Evolutionary conservation across 1,284 basidiomycete species (phyloP), one percentile per base, ranked within the genome.

Genomic region (Pascua sp.): DNA sequence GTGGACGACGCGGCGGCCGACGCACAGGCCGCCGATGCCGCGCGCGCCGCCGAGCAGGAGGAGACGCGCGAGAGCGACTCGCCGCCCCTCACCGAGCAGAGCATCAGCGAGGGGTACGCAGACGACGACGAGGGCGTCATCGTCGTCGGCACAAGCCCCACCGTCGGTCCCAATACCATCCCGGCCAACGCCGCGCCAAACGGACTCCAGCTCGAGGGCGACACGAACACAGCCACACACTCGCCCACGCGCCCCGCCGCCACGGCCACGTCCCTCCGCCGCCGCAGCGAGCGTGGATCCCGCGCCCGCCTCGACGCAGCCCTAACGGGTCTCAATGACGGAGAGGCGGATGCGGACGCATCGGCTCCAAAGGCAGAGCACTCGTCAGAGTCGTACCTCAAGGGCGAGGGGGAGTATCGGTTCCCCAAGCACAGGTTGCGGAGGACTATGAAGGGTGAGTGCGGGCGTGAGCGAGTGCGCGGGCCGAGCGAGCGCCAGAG

Each of bases 341-440:
- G 77, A 16, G 77, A 78, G 63, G 77, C 75, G 4, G 77, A 78
- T 62, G 63, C 74, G 52, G 75, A 78, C 52, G 63, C 64, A 40
- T 67, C 61, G 48, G 76, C 75, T 0, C 64, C 67, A 4, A 70
- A 65, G 53, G 69, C 70, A 11, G 68, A 68, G 38, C 71, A 65
- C 11, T 67, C 69, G 5, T 70, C 70, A 11, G 66, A 70, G 55
- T 69, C 63, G 24, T 78, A 75, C 61, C 59, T 78, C 46, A 54
- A 55, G 11, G 72, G 72, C 5, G 67, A 62, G 47, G 60, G 54
- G 4, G 59, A 61, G n/a, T 80, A 80, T 54, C 51, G 52, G 11
- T 79, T 80, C 68, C 79, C 79, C 9, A 66, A 65, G 24, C 78
- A 79, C 64, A 60, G 78, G 24, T 64, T 80, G 46, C 67, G 72